Conservation (phyloP, 257 asterid genomes). For the Vinca minor region DNA sequence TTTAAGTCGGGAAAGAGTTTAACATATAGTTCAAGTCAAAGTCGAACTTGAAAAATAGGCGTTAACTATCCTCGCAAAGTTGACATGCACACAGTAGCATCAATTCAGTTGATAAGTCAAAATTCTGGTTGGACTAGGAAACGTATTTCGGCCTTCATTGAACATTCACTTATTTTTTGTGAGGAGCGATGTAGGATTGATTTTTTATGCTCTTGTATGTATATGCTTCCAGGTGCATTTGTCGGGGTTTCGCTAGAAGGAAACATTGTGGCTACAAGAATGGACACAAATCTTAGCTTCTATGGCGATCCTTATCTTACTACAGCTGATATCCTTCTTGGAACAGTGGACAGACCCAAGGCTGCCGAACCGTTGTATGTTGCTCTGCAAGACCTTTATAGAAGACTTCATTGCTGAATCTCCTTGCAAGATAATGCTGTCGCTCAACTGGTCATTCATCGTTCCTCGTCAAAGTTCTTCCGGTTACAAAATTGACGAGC, state of each 20-base stretch:
- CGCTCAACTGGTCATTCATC: neutral
- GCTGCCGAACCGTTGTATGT: constrained; percentile 91
- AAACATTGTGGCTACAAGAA: constrained; percentile 72
- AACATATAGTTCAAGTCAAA: neutral
- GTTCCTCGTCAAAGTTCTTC: neutral
- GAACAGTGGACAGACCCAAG: constrained; percentile 79
- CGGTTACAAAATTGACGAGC: neutral
- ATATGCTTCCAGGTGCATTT: constrained; percentile 69
- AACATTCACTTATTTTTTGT: neutral
- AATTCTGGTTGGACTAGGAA: constrained; percentile 3
- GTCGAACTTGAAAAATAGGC: neutral
- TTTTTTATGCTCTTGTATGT: constrained; percentile 8
- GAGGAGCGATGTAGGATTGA: neutral
- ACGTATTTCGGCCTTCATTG: too few relatives aligned
- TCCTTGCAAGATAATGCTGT: neutral
- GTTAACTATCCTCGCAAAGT: neutral
- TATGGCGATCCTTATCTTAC: constrained; percentile 97
- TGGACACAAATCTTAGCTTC: constrained; percentile 85
- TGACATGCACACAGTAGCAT: too few relatives aligned
- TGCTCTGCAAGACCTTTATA: constrained; percentile 63
- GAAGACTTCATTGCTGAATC: constrained; percentile 40
- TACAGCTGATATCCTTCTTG: constrained; percentile 84
- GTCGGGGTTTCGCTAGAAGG: constrained; percentile 95
- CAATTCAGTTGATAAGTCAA: neutral
- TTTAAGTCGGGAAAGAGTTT: neutral